Evolutionary conservation across 306 rosid genomes (phyloP).

Genomic region (Trifolium dubium): DNA sequence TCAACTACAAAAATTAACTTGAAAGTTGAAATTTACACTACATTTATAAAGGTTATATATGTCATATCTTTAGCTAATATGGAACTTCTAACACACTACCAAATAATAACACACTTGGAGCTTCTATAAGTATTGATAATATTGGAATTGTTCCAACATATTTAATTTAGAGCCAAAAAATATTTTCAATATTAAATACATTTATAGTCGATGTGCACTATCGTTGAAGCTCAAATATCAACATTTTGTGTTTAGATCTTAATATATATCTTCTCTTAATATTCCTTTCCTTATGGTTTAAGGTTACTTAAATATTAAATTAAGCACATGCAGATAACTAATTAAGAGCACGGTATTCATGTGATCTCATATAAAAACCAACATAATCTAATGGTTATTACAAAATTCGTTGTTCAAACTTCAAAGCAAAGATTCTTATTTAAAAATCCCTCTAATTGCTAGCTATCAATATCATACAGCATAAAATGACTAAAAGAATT

Average conservation of each 20-base stretch:
- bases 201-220: neutral
- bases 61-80: too few species aligned
- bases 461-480: constrained; percentile 24
- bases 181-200: too few species aligned
- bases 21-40: too few species aligned
- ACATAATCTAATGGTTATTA: neutral
- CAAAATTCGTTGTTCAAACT: constrained; percentile 22
- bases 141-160: too few species aligned
- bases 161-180: too few species aligned
- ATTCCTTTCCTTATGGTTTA: neutral
- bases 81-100: too few species aligned
- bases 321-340: constrained; percentile 9
- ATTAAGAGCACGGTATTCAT: neutral
- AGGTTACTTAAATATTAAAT: constrained; percentile 16
- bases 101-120: too few species aligned
- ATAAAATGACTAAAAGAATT: constrained; percentile 33
- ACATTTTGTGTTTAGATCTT: neutral
- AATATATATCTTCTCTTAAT: neutral
- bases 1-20: too few species aligned
- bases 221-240: neutral
- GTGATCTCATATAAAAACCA: constrained; percentile 1
- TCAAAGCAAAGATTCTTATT: constrained; percentile 25
- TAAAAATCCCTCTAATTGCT: neutral
- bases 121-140: too few species aligned
- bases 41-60: too few species aligned